phyloP scores from a whole-genome alignment of 768 basidiomycete species.

The Dictyophora rubrovolvata region DNA sequence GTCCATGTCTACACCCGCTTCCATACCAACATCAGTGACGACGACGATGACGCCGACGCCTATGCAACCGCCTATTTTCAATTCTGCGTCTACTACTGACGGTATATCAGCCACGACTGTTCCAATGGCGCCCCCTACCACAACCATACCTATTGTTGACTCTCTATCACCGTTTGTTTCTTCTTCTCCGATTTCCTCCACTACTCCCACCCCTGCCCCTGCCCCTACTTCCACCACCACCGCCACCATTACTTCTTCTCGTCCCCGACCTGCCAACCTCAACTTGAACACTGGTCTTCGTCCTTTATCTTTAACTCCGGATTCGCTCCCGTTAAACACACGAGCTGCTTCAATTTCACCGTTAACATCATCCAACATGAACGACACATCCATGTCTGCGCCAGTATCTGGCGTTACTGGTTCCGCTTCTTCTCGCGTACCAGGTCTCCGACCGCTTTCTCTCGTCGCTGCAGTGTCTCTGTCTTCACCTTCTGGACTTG shows the following conservation, averaged over 20 bases:
- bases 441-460: conserved; percentile 43
- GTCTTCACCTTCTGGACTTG: conserved; percentile 10
- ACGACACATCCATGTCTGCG: conserved; percentile 3
- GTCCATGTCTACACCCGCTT: not conserved
- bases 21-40: not conserved
- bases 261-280: conserved; percentile 56
- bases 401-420: conserved; percentile 9
- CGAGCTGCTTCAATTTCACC: conserved; percentile 17
- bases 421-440: conserved; percentile 35
- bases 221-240: not conserved
- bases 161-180: not conserved
- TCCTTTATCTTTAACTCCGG: conserved; percentile 59
- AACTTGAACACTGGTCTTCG: conserved; percentile 36
- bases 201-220: no score
- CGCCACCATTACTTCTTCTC: conserved; percentile 25
- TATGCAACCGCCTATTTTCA: not conserved
- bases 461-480: conserved; percentile 24
- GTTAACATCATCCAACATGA: conserved; percentile 3
- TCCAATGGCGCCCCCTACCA: not conserved
- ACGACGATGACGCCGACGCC: conserved; percentile 10
- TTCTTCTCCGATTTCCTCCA: not conserved
- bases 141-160: not conserved
- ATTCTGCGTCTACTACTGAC: not conserved
- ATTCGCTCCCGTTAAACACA: conserved; percentile 26
- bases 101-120: not conserved